Evolutionary conservation across 2,329 filamentous ascomycete genomes (phyloP).

Genomic region (Colletotrichum orchidophilum): DNA sequence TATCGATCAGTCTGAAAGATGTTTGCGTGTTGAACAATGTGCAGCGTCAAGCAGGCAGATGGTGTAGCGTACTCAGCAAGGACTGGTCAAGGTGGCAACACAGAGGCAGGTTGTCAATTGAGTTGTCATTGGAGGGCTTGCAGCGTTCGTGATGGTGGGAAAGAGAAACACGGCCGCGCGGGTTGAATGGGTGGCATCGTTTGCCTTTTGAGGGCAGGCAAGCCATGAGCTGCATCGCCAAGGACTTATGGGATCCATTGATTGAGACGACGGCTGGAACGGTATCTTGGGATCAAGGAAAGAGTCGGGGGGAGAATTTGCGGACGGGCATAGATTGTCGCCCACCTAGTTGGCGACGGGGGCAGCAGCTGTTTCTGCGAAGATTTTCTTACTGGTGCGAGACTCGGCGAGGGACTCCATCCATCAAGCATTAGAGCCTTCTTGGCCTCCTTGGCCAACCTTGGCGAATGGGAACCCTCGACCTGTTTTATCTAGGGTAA

Average conservation of each 20-base stretch:
- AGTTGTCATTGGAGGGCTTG: not conserved
- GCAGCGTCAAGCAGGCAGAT: not conserved
- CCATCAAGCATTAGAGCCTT: slow-evolving; percentile 4
- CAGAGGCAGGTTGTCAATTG: not conserved
- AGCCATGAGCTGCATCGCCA: not conserved
- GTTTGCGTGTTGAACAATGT: not conserved
- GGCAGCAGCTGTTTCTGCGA: not conserved
- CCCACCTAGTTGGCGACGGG: not conserved
- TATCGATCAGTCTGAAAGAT: not conserved
- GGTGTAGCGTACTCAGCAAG: not conserved
- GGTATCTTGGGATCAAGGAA: not conserved
- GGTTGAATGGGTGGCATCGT: not conserved
- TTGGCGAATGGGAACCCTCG: not conserved
- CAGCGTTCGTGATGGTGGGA: not conserved
- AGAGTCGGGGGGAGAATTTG: not conserved
- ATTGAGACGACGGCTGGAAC: not conserved
- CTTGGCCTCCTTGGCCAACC: slow-evolving; percentile 21
- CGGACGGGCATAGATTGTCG: not conserved
- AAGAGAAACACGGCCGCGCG: not conserved
- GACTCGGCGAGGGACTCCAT: not conserved
- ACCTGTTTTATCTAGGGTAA: not conserved
- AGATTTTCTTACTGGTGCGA: not conserved
- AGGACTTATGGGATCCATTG: not conserved
- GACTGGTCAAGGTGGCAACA: slow-evolving; percentile 13
- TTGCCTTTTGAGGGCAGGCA: not conserved